These are phyloP conservation scores for Cadophora malorum DNA, from an alignment of 2,329 filamentous ascomycete genomes.

Conservation along the genomic window DNA sequence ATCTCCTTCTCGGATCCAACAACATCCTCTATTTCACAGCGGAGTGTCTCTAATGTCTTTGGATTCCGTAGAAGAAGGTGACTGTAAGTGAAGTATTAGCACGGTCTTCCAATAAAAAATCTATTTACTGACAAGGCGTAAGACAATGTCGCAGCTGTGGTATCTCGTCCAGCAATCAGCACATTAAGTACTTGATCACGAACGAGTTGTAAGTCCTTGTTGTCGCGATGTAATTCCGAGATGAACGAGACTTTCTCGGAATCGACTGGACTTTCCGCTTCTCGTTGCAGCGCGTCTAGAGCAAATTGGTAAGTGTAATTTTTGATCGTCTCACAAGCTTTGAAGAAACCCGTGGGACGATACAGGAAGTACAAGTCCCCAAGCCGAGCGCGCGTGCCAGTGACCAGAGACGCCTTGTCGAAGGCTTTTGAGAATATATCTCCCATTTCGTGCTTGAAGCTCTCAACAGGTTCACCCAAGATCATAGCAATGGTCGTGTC, in stretches of 20 bases:
- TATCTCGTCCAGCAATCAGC: constrained; percentile 50
- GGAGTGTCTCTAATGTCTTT: constrained; percentile 19
- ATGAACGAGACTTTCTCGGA: constrained; percentile 26
- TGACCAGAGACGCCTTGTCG: constrained; percentile 44
- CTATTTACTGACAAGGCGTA: constrained; percentile 29
- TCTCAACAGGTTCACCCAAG: constrained; percentile 59
- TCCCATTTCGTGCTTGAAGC: constrained; percentile 41
- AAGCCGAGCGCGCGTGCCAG: constrained; percentile 43
- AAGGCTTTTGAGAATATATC: constrained; percentile 47
- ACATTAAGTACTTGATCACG: constrained; percentile 45
- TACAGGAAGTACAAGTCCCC: constrained; percentile 41
- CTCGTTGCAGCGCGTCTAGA: constrained; percentile 29
- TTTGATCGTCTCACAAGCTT: constrained; percentile 36
- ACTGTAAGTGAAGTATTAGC: constrained; percentile 21
- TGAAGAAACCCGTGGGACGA: constrained; percentile 38
- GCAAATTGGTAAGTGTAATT: constrained; percentile 39
- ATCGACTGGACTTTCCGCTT: constrained; percentile 31
- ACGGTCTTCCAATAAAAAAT: not conserved
- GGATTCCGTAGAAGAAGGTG: constrained; percentile 31
- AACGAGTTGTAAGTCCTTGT: constrained; percentile 23
- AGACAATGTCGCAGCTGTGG: constrained; percentile 42
- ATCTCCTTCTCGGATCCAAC: constrained; percentile 22
- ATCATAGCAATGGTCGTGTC: constrained; percentile 63
- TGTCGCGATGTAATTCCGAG: constrained; percentile 20
- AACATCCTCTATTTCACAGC: constrained; percentile 23